Conservation (phyloP, 176 grass and related monocot species). For the Hyparrhenia diplandra region DNA sequence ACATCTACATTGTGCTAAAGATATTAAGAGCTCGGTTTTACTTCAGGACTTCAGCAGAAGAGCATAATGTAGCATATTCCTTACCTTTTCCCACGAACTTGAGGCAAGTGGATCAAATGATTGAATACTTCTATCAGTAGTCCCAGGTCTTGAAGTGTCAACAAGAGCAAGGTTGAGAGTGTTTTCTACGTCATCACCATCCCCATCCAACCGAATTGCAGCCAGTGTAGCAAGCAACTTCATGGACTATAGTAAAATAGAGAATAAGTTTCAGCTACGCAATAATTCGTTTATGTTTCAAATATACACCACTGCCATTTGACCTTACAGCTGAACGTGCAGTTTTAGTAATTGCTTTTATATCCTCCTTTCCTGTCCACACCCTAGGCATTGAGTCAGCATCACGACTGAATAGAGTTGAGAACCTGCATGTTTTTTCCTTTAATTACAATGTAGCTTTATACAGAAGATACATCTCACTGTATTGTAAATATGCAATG, state of each 20-base stretch:
- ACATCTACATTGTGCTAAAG: conserved; percentile 20
- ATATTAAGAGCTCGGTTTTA: not conserved
- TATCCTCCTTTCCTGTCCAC: conserved; percentile 93
- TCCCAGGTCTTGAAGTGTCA: conserved; percentile 41
- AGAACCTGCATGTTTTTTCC: conserved; percentile 55
- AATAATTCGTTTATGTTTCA: conserved; percentile 5
- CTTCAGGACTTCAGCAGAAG: not conserved
- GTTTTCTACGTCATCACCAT: conserved; percentile 67
- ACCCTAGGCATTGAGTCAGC: conserved; percentile 86
- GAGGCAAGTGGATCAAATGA: conserved; percentile 81
- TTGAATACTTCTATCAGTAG: conserved; percentile 65
- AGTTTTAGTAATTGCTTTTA: conserved; percentile 83
- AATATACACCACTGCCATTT: not conserved
- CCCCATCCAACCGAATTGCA: conserved; percentile 80
- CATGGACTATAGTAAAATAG: conserved; percentile 52
- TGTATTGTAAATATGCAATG: not conserved
- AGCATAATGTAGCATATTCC: conserved; percentile 4
- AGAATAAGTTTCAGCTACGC: not conserved
- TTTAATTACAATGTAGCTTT: not conserved
- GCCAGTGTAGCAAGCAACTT: conserved; percentile 93
- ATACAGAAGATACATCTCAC: not conserved
- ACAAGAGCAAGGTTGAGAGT: conserved; percentile 70
- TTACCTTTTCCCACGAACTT: conserved; percentile 85
- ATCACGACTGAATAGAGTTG: conserved; percentile 61
- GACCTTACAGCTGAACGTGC: conserved; percentile 80